Percentiles rank a stretch among this genome's conserved stretches.
Conservation (phyloP, 768 basidiomycete genomes). For the Guyanaporus albipodus region DNA sequence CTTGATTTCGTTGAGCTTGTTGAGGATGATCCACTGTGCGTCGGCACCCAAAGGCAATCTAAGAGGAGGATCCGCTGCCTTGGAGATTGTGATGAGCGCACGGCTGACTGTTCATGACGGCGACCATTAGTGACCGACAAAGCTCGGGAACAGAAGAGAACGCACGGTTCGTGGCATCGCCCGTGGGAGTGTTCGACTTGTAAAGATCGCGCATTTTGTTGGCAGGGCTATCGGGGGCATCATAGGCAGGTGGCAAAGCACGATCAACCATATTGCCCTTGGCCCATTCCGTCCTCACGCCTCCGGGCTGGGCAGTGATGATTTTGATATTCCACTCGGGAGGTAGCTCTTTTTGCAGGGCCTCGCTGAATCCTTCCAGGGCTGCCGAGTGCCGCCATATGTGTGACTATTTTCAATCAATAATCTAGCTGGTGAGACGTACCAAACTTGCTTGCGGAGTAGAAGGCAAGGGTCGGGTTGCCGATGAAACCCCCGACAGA, state of each 20-base stretch:
- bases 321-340: slow-evolving; percentile 29
- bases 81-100: slow-evolving; percentile 15
- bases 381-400: slow-evolving; percentile 7
- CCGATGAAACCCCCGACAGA: slow-evolving; percentile 18
- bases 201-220: slow-evolving; percentile 9
- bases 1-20: slow-evolving; percentile 16
- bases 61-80: slow-evolving; percentile 17
- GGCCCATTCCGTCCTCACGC: slow-evolving; percentile 18
- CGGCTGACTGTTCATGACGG: slow-evolving; percentile 9
- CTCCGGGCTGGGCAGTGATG: slow-evolving; percentile 20
- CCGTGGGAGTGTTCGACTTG: background rate
- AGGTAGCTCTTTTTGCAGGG: slow-evolving; percentile 19
- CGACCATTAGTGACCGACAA: background rate
- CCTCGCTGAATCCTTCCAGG: slow-evolving; percentile 26
- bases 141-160: background rate
- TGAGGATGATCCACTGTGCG: slow-evolving; percentile 13
- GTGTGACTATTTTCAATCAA: too few relatives aligned
- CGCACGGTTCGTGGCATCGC: slow-evolving; percentile 15
- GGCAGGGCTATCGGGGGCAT: slow-evolving; percentile 12
- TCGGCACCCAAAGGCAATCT: slow-evolving; percentile 20
- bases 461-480: slow-evolving; percentile 16
- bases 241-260: slow-evolving; percentile 14
- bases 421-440: background rate
- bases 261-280: slow-evolving; percentile 18
- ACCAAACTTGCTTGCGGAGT: slow-evolving; percentile 25